Base-by-base conservation (phyloP, 2,329 filamentous ascomycete genomes). In the Colletotrichum sp. region DNA sequence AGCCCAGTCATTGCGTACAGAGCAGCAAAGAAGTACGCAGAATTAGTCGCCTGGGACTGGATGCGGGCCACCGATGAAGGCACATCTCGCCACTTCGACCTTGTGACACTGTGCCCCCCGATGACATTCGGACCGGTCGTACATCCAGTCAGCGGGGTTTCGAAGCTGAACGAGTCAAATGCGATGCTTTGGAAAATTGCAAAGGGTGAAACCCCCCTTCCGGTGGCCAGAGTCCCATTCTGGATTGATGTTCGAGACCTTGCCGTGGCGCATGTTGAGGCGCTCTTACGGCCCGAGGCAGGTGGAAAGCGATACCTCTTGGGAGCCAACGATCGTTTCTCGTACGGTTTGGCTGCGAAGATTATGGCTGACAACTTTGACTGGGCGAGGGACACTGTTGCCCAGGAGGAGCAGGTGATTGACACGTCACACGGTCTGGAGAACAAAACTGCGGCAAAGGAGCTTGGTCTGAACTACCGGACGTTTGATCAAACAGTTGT, bases 211-310 rank as follows among this genome's bases (percentile, higher is more conserved):
- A 79, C 80, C 60, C 83, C 79, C 24, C 78, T 89, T 1, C 87
- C 87, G 0, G 77, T 81, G 3, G 81, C 84, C 1, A 78, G 83
- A 1, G 85, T 88, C 2, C 83, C 83, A 1, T 85, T 85, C 61
- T 89, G 85, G 85, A 84, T 88, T 24, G 87, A 89, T 74, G 88
- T 87, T 1, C 79, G 88, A 7, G 87, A 89, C 76, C 78, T 89
- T 3, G 87, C 87, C 0, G 75, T 79, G 15, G 87, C 85, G 1
- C 88, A 89, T 77, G 83, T 87, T 2, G 83, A 85, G 58, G 86
- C 87, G 2, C 78, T 88, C 4, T 38, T 88, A 15, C 79, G 78
- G 4, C 80, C 80, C 0, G 83, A 83, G 5, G 85, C 80, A 1
- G 83, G 83, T 0, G 83, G 83, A 0, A 86, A 85, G 76, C 79